Evolutionary conservation across 2,329 filamentous ascomycete genomes (phyloP), one percentile per base, ranked within the genome.

Genomic region (Aspergillus tamarii): DNA sequence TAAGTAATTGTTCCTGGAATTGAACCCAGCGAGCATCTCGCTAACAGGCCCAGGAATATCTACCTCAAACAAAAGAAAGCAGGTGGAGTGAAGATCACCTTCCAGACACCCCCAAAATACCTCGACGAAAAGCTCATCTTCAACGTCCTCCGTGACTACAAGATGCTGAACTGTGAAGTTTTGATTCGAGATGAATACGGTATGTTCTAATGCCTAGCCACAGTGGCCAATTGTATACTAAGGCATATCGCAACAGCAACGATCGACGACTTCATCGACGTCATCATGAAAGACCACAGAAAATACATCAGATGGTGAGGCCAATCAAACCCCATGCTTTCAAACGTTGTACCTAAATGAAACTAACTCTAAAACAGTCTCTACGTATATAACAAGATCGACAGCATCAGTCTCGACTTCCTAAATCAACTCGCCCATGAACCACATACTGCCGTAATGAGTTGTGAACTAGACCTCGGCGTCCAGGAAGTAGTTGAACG

Each of bases 301-400:
- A 99, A 96, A 80, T 99, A 99, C 84, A 97, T 99, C 83, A 87
- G 87, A 76, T 91, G 88, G 83, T 84, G 72, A 62, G 72, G 64
- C 32, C 12, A n/a, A 10, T 10, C 23, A 39, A 16, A 23, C 16
- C 16, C 5, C 4, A 26, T 3, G 1, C 32, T 28, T 26, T 26
- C 4, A 9, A 34, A 36, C n/a, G 39, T n/a, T 32, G 11, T 10
- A 32, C 4, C 7, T 1, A 9, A n/a, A 34, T 6, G n/a, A 34
- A 34, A 9, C 48, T 45, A 41, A 60, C 59, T 34, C 43, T 23
- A 7, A 41, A 10, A 19, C 36, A 84, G 92, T 75, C 85, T 99
- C 36, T 99, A 99, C 81, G 94, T 98, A 36, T 99, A 99, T 88
- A 99, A 99, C 90, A 99, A 99, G 83, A 96, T 99, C 81, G 95